These are phyloP conservation scores for Mortierella antarctica DNA, from an alignment of 192 early-diverging fungal genomes.

Conservation along the genomic window DNA sequence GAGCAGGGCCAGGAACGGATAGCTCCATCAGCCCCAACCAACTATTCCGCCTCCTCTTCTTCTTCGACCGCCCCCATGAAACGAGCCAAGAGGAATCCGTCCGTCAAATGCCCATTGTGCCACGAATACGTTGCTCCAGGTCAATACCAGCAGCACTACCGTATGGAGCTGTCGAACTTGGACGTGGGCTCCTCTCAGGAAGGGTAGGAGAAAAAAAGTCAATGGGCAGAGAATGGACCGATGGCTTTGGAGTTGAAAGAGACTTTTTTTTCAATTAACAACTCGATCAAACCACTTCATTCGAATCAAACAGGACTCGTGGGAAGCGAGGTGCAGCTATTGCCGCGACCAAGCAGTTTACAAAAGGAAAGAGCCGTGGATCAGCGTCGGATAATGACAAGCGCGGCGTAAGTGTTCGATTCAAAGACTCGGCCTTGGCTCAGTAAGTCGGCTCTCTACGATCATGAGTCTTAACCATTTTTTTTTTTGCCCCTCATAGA, in stretches of 20 bases:
- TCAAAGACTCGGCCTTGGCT: not conserved
- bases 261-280: constrained; percentile 5
- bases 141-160: constrained; percentile 61
- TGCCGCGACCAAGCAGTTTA: constrained; percentile 62
- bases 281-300: not conserved
- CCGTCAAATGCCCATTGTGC: constrained; percentile 63
- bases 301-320: constrained; percentile 22
- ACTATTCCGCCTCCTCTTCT: not conserved
- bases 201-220: not conserved
- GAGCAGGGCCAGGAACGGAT: too few species aligned
- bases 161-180: constrained; percentile 59
- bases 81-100: constrained; percentile 38
- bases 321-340: constrained; percentile 69
- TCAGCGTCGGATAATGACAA: constrained; percentile 40
- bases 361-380: constrained; percentile 54
- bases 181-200: constrained; percentile 31
- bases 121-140: constrained; percentile 51
- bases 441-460: not conserved
- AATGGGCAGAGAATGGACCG: too few species aligned
- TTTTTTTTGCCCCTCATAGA: not conserved
- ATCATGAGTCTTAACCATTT: not conserved
- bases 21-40: too few species aligned
- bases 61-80: constrained; percentile 14
- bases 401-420: constrained; percentile 15
- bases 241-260: not conserved